Evolutionary conservation across 768 basidiomycete genomes (phyloP).

Genomic region (Mycena chlorophos): DNA sequence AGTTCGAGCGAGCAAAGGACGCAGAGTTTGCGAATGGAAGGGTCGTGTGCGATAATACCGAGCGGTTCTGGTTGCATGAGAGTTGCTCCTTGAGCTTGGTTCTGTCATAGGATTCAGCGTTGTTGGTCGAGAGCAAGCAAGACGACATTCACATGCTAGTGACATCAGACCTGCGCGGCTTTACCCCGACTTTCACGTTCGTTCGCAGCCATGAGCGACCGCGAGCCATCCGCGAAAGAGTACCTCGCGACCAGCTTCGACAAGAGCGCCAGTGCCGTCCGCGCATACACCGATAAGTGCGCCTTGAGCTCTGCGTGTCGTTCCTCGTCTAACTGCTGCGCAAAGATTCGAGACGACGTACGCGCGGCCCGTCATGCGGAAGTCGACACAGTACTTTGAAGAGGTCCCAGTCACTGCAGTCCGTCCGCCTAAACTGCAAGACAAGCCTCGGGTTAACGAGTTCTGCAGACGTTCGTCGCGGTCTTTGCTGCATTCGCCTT

Average conservation of each 20-base stretch:
- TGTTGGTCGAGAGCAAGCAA: too few species aligned
- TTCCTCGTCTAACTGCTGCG: background rate
- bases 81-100: too few species aligned
- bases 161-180: too few species aligned
- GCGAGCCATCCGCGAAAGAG: conserved; percentile 23
- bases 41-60: too few species aligned
- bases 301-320: background rate
- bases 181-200: too few species aligned
- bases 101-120: too few species aligned
- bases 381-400: conserved; percentile 34
- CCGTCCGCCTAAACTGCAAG: conserved; percentile 13
- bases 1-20: too few species aligned
- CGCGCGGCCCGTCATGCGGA: conserved; percentile 41
- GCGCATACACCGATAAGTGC: conserved; percentile 37
- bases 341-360: conserved; percentile 45
- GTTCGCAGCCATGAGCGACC: conserved; percentile 17
- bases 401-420: conserved; percentile 37
- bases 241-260: conserved; percentile 36
- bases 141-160: too few species aligned
- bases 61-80: too few species aligned
- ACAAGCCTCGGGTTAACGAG: background rate
- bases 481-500: conserved; percentile 40
- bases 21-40: too few species aligned
- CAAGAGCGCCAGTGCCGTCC: conserved; percentile 37
- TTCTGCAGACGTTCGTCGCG: conserved; percentile 40